These are phyloP conservation scores for Boletus sp. DNA, from an alignment of 768 basidiomycete species.

Conservation along the genomic window DNA sequence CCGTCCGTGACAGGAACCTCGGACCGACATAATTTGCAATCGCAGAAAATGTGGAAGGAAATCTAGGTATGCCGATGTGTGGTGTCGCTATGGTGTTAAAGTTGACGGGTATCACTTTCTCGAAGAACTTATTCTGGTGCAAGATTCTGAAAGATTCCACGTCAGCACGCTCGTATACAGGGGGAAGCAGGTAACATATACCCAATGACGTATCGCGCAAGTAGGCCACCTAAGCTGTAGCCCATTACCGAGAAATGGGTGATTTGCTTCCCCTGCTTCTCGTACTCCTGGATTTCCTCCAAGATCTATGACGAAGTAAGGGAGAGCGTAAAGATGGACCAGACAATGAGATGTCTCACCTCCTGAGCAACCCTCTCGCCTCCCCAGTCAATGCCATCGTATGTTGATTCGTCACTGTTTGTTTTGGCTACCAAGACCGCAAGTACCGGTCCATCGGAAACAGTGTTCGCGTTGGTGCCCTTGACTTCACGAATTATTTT, in stretches of 20 bases:
- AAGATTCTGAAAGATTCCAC: constrained; percentile 47
- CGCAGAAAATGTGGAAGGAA: constrained; percentile 56
- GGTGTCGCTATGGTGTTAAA: constrained; percentile 86
- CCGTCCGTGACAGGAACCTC: constrained; percentile 71
- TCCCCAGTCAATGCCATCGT: constrained; percentile 85
- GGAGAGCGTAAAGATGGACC: not conserved
- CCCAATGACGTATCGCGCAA: constrained; percentile 79
- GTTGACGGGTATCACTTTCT: constrained; percentile 66
- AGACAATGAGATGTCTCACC: constrained; percentile 38
- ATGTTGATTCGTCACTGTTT: constrained; percentile 65
- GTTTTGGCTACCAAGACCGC: constrained; percentile 65
- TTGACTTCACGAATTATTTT: constrained; percentile 51
- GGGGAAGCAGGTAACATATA: constrained; percentile 28
- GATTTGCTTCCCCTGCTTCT: constrained; percentile 54
- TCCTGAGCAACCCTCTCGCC: constrained; percentile 79
- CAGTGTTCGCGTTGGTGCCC: constrained; percentile 19
- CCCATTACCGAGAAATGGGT: constrained; percentile 73
- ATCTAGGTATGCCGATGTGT: constrained; percentile 70
- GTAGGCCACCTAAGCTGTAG: constrained; percentile 78
- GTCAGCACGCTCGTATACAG: constrained; percentile 4
- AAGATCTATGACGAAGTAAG: constrained; percentile 44
- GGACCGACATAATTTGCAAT: constrained; percentile 59
- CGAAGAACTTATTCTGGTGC: constrained; percentile 68
- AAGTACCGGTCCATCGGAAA: constrained; percentile 42
- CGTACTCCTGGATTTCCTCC: constrained; percentile 52